Base-by-base conservation (phyloP, 805 yeast species). In the Tetrapisispora fleetii region DNA sequence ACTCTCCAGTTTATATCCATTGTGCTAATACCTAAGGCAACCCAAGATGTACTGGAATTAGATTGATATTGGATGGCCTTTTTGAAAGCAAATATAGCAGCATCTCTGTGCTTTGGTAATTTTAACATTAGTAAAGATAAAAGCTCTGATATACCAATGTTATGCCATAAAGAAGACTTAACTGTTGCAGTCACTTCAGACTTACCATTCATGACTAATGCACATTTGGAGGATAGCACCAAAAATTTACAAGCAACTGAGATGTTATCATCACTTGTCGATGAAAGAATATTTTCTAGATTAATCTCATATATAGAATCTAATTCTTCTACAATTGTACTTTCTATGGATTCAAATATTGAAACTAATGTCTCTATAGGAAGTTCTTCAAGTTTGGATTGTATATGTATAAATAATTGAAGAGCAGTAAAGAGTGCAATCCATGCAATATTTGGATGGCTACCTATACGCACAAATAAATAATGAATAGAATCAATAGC, bases 1-100 rank as follows among this genome's bases (percentile, higher is more conserved):
- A 87, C 84, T 43, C 77, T 75, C 0, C 91, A 81, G 54, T 80
- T 84, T 4, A 72, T 65, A 3, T 78, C 67, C 48, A 81, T 73
- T 8, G 87, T 78, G 0, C 89, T 84, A 49, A 83, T 75, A 14
- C 98, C 99, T 28, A 91, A 70, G 0, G 85, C 82, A 47, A 78
- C 72, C 99, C 99, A 93, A 50, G 80, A 80, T 18, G 76, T 80
- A 1, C 83, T 71, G 52, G 83, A 85, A 49, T 75, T 77, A 5
- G 82, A 74, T 62, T 91, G 96, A 9, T 80, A 67, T 48, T 76
- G 80, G 48, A 90, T 79, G 0, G 96, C 83, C 40, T 72, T 75
- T 55, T 85, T 85, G 53, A 85, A 69, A 5, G 74, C 65, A 18
- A 62, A 69, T 14, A 86, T 74, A 0, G 96, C 75, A 1, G 71